Conservation (phyloP, 495 filamentous ascomycete species). For the Friedmanniomyces endolithicus region DNA sequence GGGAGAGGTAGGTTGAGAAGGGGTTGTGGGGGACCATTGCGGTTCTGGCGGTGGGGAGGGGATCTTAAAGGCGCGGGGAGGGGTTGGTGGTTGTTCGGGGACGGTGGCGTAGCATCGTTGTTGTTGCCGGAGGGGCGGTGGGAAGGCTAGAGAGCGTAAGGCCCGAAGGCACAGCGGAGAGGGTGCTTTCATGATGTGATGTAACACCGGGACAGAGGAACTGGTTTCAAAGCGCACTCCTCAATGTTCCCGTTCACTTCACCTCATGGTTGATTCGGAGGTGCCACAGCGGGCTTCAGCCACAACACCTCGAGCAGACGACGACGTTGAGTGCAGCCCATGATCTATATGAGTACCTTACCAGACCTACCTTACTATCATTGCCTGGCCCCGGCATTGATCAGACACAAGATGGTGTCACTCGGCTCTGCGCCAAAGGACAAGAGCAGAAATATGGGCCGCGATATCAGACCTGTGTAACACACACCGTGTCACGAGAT, state of each 20-base stretch:
- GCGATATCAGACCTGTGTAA: not conserved
- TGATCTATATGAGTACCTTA: too few species aligned
- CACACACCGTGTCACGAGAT: not conserved
- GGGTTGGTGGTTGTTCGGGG: not conserved
- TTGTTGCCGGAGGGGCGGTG: not conserved
- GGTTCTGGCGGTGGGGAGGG: not conserved
- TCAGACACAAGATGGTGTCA: too few species aligned
- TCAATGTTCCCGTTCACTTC: too few species aligned
- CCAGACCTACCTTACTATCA: too few species aligned
- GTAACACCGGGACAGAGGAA: not conserved
- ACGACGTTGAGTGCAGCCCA: too few species aligned
- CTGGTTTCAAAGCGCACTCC: too few species aligned
- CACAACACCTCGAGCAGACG: not conserved
- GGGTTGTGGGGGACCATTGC: not conserved
- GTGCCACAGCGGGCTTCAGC: conserved; percentile 4
- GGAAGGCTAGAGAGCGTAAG: conserved; percentile 9
- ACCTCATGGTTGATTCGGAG: not conserved
- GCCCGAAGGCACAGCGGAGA: conserved; percentile 8
- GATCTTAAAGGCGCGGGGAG: not conserved
- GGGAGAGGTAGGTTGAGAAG: too few species aligned
- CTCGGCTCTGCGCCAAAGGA: not conserved
- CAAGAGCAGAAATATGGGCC: not conserved
- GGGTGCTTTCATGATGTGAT: conserved; percentile 10
- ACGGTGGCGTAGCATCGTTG: conserved; percentile 1
- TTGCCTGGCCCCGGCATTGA: too few species aligned